Evolutionary conservation across 306 rosid genomes (phyloP), one percentile per base, ranked within the genome.

Genomic region (Bauhinia variegata): DNA sequence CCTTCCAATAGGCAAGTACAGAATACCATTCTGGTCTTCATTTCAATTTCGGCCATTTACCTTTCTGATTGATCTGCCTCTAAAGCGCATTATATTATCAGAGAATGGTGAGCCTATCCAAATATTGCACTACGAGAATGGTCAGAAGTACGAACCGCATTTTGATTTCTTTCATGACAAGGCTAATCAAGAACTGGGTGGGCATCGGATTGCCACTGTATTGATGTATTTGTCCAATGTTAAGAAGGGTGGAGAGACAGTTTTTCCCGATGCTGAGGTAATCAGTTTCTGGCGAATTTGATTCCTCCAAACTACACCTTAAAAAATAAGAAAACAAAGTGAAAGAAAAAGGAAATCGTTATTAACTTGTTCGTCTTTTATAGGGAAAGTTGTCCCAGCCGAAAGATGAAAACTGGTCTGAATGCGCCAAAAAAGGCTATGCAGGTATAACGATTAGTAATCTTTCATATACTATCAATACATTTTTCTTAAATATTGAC

Each of bases 71-170:
- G 49, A 11, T 41, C 23, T 31, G 11, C 37, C 47, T n/a, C n/a
- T 48, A 66, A 65, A 56, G 49, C 6, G 48, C 7, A 1, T 14
- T 54, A 19, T 60, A 30, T 14, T 67, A 68, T 74, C 89, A 93
- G 99, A 88, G 73, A 88, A 93, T 66, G 99, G 99, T 18, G 97
- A 93, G 81, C 57, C 92, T 23, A 88, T 90, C 14, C 99, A 93
- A 81, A 37, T 93, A 67, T 79, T 93, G 67, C 96, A 88, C 78
- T 93, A 93, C 56, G 85, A 86, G 83, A 13, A 88, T 50, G 97
- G 97, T 46, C 84, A 93, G 85, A 90, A 93, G 76, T 93, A 93
- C 2, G 97, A 86, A 54, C 96, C 99, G 7, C 99, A 93, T 80
- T 93, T 16, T 63, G 99, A 90, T 75, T 90, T 33, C 80, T 93